Evolutionary conservation across 805 yeast genomes (phyloP), one percentile per base, ranked within the genome.

Genomic region (Yarrowia sp.): DNA sequence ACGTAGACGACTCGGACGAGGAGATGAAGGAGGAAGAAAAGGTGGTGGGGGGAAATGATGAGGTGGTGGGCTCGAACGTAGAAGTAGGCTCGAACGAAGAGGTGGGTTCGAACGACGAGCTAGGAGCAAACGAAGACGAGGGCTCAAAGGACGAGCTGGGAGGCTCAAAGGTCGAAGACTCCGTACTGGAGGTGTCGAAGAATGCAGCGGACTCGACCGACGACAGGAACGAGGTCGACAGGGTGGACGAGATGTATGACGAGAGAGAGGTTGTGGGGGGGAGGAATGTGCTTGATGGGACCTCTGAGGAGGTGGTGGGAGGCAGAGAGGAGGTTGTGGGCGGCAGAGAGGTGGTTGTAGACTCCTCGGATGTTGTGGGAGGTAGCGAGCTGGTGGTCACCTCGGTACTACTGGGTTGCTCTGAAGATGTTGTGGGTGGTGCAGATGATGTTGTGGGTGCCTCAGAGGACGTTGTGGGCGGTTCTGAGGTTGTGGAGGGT

Each of bases 151-250:
- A 11, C 4, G 59, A 19, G 2, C 19, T 19, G 19, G 59, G 7
- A 8, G 59, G 42, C 11, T 11, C 35, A 7, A 19, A n/a, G 10
- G 42, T 8, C n/a, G 43, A 36, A 32, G 56, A 15, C 42, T 36
- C 42, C 36, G n/a, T 5, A 12, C 15, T 15, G 4, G 46, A 40
- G 32, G 63, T 56, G 22, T 22, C 16, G 40, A 56, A 40, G 5
- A 26, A 56, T 56, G 63, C 63, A 56, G 63, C 26, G 48, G 63
- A 55, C 41, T 55, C 61, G 16, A 41, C 45, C 26, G 61, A 56
- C 10, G 63, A 56, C 38, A 56, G 48, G 11, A 56, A 56, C 4
- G 48, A 41, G 10, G 63, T 56, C 16, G 63, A 56, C 2, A 56
- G n/a, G 5, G 63, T 56, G 38, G 63, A 56, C 7, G 63, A n/a